These are phyloP conservation scores for Aspergillus aculeatinus DNA, from an alignment of 2,329 filamentous ascomycete genomes.

Conservation along the genomic window DNA sequence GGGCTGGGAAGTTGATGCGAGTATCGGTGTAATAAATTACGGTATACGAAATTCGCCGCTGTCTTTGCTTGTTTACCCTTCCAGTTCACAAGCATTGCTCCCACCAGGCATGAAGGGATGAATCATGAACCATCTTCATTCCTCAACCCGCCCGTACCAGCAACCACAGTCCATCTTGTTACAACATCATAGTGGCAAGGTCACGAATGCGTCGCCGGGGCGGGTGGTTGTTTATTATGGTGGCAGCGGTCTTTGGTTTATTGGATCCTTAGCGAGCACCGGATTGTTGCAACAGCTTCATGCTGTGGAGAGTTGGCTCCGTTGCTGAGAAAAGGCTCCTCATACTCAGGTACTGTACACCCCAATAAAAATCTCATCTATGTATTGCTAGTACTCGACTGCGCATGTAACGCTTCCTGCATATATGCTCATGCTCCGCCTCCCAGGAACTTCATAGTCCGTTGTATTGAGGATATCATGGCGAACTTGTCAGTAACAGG, in stretches of 20 bases:
- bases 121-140: constrained; percentile 1
- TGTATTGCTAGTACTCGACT: no score
- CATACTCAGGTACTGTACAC: not conserved
- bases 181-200: constrained; percentile 1
- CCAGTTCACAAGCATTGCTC: not conserved
- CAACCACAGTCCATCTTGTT: not conserved
- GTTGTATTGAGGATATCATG: not conserved
- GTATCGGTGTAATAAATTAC: not conserved
- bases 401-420: not conserved
- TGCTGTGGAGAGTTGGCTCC: not conserved
- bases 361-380: no score
- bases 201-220: constrained; percentile 7
- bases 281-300: not conserved
- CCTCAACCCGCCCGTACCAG: constrained; percentile 3
- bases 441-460: not conserved
- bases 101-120: constrained; percentile 6
- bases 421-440: not conserved
- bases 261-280: not conserved
- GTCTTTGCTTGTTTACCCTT: not conserved
- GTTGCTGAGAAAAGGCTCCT: not conserved
- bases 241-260: not conserved
- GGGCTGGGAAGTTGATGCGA: not conserved
- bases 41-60: not conserved
- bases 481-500: not conserved
- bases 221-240: constrained; percentile 1